Evolutionary conservation across 805 yeast species (phyloP).

Genomic region (Scheffersomyces stipitis): DNA sequence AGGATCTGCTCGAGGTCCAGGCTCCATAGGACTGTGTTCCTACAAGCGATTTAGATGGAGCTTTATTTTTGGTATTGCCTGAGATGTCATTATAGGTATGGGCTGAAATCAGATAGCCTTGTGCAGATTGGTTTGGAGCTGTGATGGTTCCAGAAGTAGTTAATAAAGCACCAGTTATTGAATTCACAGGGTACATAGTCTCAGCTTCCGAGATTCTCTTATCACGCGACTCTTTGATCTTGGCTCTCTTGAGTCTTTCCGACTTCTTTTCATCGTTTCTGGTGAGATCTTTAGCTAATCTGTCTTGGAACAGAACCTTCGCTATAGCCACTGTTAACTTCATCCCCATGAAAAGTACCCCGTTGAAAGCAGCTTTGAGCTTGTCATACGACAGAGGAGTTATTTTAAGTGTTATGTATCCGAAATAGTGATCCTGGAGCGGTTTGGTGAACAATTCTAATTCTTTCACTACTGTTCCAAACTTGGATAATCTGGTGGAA

Average conservation of each 20-base stretch:
- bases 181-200: slow-evolving; percentile 19
- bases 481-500: slow-evolving; percentile 55
- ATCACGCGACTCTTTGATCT: slow-evolving; percentile 31
- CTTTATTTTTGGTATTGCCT: slow-evolving; percentile 34
- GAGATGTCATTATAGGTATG: slow-evolving; percentile 33
- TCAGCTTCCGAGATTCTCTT: slow-evolving; percentile 46
- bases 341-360: slow-evolving; percentile 74
- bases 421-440: slow-evolving; percentile 56
- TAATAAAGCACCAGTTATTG: slow-evolving; percentile 17
- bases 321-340: slow-evolving; percentile 64
- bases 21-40: slow-evolving; percentile 39
- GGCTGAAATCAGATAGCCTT: slow-evolving; percentile 32
- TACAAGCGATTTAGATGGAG: slow-evolving; percentile 28
- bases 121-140: slow-evolving; percentile 10
- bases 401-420: slow-evolving; percentile 61
- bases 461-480: slow-evolving; percentile 52
- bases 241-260: slow-evolving; percentile 28
- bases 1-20: slow-evolving; percentile 27
- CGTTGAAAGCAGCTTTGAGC: slow-evolving; percentile 60
- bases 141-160: slow-evolving; percentile 6
- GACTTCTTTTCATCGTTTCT: slow-evolving; percentile 35
- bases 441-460: slow-evolving; percentile 59
- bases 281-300: slow-evolving; percentile 47
- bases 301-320: slow-evolving; percentile 48
- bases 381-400: slow-evolving; percentile 45